These are phyloP conservation scores for Trametes cubensis DNA, from an alignment of 768 basidiomycete species.

Conservation along the genomic window DNA sequence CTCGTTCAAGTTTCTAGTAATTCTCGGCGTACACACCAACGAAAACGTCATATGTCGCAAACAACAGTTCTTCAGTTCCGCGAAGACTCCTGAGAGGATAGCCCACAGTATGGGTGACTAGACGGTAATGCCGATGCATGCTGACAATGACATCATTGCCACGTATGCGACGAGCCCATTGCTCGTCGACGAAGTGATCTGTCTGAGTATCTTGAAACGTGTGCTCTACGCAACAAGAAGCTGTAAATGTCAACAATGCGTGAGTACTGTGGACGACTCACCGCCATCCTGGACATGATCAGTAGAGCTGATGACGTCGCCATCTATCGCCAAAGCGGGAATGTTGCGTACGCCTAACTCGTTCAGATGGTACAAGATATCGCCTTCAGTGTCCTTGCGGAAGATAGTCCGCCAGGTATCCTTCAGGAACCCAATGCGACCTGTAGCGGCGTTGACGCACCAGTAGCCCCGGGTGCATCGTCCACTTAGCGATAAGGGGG, in stretches of 20 bases:
- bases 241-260: too few relatives aligned
- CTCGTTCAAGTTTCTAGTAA: not conserved
- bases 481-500: not conserved
- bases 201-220: not conserved
- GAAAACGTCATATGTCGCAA: not conserved
- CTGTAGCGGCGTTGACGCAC: slow-evolving; percentile 3
- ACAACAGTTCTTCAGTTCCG: slow-evolving; percentile 14
- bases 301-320: slow-evolving; percentile 1
- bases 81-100: not conserved
- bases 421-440: slow-evolving; percentile 12
- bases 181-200: not conserved
- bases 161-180: not conserved
- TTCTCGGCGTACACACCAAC: not conserved
- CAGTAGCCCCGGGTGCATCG: slow-evolving; percentile 17
- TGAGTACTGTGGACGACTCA: not conserved
- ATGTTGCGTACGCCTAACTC: slow-evolving; percentile 7
- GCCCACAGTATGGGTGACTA: not conserved
- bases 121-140: not conserved
- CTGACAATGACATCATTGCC: not conserved
- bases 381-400: slow-evolving; percentile 1
- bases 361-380: slow-evolving; percentile 1
- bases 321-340: not conserved
- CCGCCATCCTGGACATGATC: not conserved
- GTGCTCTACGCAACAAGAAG: not conserved
- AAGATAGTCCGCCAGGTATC: slow-evolving; percentile 12